These are phyloP conservation scores for Leccinum incarnatum DNA, from an alignment of 768 basidiomycete species.

Conservation along the genomic window DNA sequence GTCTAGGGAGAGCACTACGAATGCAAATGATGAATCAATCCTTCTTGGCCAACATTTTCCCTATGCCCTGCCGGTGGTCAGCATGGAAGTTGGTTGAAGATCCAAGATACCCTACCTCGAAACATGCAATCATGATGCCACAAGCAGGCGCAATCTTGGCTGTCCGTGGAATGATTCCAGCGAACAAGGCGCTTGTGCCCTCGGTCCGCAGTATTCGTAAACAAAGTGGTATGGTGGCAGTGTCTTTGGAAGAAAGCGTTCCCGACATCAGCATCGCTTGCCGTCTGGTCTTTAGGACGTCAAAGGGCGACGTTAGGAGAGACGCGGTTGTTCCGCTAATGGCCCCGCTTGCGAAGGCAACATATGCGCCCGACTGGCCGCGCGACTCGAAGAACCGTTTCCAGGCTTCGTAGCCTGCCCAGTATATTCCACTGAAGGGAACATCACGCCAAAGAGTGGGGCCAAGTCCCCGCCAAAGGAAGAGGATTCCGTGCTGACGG, in stretches of 20 bases:
- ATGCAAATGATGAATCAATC: slow-evolving; percentile 12
- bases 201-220: slow-evolving; percentile 73
- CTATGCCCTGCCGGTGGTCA: slow-evolving; percentile 50
- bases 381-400: slow-evolving; percentile 59
- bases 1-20: slow-evolving; percentile 19
- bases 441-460: slow-evolving; percentile 97
- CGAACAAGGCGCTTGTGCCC: slow-evolving; percentile 74
- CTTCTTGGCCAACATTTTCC: slow-evolving; percentile 45
- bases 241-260: slow-evolving; percentile 35
- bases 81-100: slow-evolving; percentile 7
- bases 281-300: slow-evolving; percentile 92
- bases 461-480: slow-evolving; percentile 88
- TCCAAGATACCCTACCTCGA: slow-evolving; percentile 57
- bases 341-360: slow-evolving; percentile 89
- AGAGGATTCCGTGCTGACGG: slow-evolving; percentile 58
- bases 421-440: slow-evolving; percentile 95
- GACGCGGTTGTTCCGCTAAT: slow-evolving; percentile 85
- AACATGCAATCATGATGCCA: slow-evolving; percentile 97
- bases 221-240: slow-evolving; percentile 62
- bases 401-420: slow-evolving; percentile 89
- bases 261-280: slow-evolving; percentile 78
- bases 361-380: slow-evolving; percentile 55
- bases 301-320: slow-evolving; percentile 89
- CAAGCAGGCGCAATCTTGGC: slow-evolving; percentile 98
- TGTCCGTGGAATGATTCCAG: slow-evolving; percentile 82